Base-by-base conservation (phyloP, 2,329 filamentous ascomycete genomes). In the Trichoderma citrinoviride region DNA sequence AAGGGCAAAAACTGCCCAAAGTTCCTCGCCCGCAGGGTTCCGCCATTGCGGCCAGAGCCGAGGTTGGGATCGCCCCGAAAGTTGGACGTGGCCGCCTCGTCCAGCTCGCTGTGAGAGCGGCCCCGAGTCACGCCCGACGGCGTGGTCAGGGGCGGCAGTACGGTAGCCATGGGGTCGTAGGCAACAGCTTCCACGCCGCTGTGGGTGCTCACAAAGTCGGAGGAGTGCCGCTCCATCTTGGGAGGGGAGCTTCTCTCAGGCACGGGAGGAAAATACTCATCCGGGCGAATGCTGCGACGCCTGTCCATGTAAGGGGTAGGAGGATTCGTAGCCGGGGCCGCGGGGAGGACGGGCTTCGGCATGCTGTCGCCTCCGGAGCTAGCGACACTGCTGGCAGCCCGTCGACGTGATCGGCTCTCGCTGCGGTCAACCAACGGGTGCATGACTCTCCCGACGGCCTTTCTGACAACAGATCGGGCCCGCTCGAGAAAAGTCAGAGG, bases 401-500 rank as follows among this genome's bases (percentile, higher is more conserved):
- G 80, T 60, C 80, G 81, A 56, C 87, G 79, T 58, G 82, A 81
- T 44, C 76, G 76, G 64, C 81, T 83, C 65, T 88, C 85, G 56
- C 81, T 78, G 63, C 85, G 82, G 61, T 89, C 87, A 53, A 79
- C 78, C 7, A 86, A 80, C 21, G 86, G 81, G 68, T 88, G 84
- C 66, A 87, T 87, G 58, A 89, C 83, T 74, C 88, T 89, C 63
- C 81, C 84, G 6, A 88, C 80, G 4, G 85, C 82, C 73, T 89
- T 89, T 77, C 88, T 89, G 56, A 96, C 85, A 44, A 87, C 91
- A 14, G 91, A 96, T 53, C 88, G 87, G 56, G 95, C 90, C 40
- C 92, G 89, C 73, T 97, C 92, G 21, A 98, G 83, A 67, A 97
- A 87, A 7, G 90, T 93, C 57, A 97, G 87, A 41, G 93, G 93